Conservation (phyloP, 2,329 filamentous ascomycete species). For the Pyrenochaeta sp. region DNA sequence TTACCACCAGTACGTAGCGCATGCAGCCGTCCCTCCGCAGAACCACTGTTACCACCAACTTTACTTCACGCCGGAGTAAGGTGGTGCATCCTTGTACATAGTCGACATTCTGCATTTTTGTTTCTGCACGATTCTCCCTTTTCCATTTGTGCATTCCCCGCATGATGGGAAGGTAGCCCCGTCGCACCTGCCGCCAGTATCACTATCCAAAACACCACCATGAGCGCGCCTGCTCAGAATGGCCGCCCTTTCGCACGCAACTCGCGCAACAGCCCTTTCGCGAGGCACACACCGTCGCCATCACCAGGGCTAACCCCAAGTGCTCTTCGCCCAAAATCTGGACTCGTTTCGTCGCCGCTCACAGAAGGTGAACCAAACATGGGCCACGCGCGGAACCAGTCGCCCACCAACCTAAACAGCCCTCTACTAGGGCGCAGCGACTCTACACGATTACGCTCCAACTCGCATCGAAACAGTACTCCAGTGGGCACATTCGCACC, state of each 20-base stretch:
- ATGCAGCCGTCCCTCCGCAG: constrained; percentile 22
- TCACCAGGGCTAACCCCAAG: constrained; percentile 60
- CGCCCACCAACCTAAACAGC: constrained; percentile 61
- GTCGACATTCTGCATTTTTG: constrained; percentile 22
- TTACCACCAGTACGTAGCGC: constrained; percentile 13
- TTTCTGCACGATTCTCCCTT: constrained; percentile 11
- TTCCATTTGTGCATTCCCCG: constrained; percentile 19
- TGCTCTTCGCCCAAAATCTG: constrained; percentile 75
- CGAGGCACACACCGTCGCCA: constrained; percentile 70
- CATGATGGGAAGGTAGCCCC: constrained; percentile 37
- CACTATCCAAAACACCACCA: constrained; percentile 40
- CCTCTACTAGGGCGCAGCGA: constrained; percentile 44
- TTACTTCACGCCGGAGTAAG: constrained; percentile 11
- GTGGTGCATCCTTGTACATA: constrained; percentile 40
- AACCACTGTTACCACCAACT: constrained; percentile 13
- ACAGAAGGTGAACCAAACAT: constrained; percentile 52
- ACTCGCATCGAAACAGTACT: constrained; percentile 71
- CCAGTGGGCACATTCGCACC: constrained; percentile 90
- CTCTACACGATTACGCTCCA: constrained; percentile 57
- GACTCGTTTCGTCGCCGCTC: constrained; percentile 71
- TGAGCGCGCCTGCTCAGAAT: constrained; percentile 66
- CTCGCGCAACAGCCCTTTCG: constrained; percentile 79
- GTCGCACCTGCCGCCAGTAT: constrained; percentile 31
- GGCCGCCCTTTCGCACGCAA: constrained; percentile 68
- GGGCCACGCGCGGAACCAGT: constrained; percentile 74